phyloP scores from a whole-genome alignment of 2,329 filamentous ascomycete species.

The Periconia sp. region DNA sequence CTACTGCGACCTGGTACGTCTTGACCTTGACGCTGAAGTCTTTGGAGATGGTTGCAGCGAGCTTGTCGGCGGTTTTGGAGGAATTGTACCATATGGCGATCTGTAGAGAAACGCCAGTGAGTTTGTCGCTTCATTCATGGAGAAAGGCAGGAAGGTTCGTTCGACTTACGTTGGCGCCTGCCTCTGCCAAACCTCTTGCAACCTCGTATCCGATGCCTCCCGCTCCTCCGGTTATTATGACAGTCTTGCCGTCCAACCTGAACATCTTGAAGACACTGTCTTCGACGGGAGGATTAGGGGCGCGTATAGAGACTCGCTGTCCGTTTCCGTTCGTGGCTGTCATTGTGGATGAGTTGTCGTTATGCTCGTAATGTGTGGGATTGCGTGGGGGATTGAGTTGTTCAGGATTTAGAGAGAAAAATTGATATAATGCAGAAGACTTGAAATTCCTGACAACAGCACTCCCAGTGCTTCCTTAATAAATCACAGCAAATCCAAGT shows the following conservation, averaged over 20 bases:
- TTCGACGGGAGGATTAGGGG: conserved; percentile 3
- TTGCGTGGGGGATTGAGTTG: neutral
- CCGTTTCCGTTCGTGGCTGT: conserved; percentile 4
- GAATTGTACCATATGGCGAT: conserved; percentile 6
- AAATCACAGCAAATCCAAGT: neutral
- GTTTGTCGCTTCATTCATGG: neutral
- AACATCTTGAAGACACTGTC: conserved; percentile 10
- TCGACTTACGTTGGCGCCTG: conserved; percentile 51
- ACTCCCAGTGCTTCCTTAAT: neutral
- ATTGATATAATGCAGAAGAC: neutral
- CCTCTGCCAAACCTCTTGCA: conserved; percentile 75
- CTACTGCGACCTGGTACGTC: conserved; percentile 3
- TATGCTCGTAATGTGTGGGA: neutral
- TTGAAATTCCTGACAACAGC: neutral
- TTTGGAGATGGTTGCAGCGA: conserved; percentile 65
- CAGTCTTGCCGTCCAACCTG: conserved; percentile 4
- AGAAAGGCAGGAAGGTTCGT: neutral
- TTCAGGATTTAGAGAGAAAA: neutral
- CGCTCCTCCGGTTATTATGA: conserved; percentile 52
- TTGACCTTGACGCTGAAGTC: conserved; percentile 27
- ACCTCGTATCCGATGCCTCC: conserved; percentile 74
- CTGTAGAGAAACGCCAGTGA: neutral
- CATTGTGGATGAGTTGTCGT: neutral
- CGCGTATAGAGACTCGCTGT: conserved; percentile 3
- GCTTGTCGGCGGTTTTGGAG: conserved; percentile 55